Percentiles rank a stretch among this genome's conserved stretches.
phyloP scores from a whole-genome alignment of 169 alveolate genomes.

The Theileria equi region DNA sequence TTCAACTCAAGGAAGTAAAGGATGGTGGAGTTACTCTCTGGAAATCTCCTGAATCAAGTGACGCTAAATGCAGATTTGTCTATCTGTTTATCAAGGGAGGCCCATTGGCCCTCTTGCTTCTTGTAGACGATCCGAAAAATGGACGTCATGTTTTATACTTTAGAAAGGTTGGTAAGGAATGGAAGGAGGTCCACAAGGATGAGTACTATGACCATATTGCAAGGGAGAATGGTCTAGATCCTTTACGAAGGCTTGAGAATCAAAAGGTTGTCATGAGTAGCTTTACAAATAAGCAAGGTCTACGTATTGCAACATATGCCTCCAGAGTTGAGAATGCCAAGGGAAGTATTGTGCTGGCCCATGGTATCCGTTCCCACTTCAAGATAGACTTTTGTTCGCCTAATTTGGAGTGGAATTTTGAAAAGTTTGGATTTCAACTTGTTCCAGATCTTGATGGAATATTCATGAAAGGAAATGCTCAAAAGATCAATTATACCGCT shows the following conservation, averaged over 20 bases:
- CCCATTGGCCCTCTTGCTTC: not conserved
- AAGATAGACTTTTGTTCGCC: slow-evolving; percentile 50
- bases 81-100: not conserved
- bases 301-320: slow-evolving; percentile 57
- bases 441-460: slow-evolving; percentile 1
- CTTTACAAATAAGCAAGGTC: slow-evolving; percentile 58
- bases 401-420: slow-evolving; percentile 50
- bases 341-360: slow-evolving; percentile 58
- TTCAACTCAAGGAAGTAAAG: not conserved
- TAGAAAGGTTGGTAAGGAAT: not conserved
- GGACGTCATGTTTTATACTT: not conserved
- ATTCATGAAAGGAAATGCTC: too few relatives aligned
- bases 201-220: not conserved
- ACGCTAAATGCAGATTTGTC: too few relatives aligned
- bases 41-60: too few relatives aligned
- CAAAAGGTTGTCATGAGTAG: slow-evolving; percentile 50
- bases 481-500: too few relatives aligned
- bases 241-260: slow-evolving; percentile 17
- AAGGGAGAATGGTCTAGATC: not conserved
- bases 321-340: slow-evolving; percentile 48
- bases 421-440: slow-evolving; percentile 26
- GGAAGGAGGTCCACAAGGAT: not conserved
- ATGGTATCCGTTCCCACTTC: slow-evolving; percentile 62
- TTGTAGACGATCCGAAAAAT: not conserved
- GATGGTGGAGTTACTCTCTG: not conserved